A percentile compares a stretch with the other conserved stretches of the same genome.
Conservation (phyloP, 768 basidiomycete genomes). For the Boletus insuetus region DNA sequence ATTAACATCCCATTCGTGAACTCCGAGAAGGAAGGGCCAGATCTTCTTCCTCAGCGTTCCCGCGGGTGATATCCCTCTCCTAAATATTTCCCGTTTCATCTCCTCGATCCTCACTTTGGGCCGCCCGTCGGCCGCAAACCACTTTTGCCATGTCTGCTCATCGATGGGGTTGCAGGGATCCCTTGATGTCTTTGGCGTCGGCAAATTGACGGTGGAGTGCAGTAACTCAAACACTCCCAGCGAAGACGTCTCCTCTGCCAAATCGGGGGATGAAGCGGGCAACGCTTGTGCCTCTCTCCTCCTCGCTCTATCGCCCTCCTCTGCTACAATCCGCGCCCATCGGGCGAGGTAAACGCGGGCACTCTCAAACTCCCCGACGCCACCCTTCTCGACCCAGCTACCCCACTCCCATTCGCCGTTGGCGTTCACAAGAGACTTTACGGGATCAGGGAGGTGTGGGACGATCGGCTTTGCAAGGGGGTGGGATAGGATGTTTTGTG, state of each 20-base stretch:
- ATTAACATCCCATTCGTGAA: constrained; percentile 77
- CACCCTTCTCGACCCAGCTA: constrained; percentile 89
- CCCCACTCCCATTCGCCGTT: constrained; percentile 93
- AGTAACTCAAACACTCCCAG: constrained; percentile 87
- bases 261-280: constrained; percentile 47
- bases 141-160: constrained; percentile 65
- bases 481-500: constrained; percentile 92
- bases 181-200: constrained; percentile 78
- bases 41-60: constrained; percentile 63
- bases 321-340: constrained; percentile 97
- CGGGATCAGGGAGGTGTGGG: constrained; percentile 93
- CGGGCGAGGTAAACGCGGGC: constrained; percentile 94
- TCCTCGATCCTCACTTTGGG: constrained; percentile 65
- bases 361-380: constrained; percentile 94
- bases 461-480: constrained; percentile 95
- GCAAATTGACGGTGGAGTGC: constrained; percentile 74
- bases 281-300: constrained; percentile 73
- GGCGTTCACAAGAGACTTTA: constrained; percentile 83
- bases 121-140: constrained; percentile 73
- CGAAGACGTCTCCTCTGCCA: constrained; percentile 64
- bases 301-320: constrained; percentile 92
- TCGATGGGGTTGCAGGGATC: constrained; percentile 78
- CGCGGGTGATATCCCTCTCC: constrained; percentile 59
- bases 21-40: constrained; percentile 91
- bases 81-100: constrained; percentile 76